Conservation (phyloP, 495 filamentous ascomycete genomes). For the Penicillium antarcticum region DNA sequence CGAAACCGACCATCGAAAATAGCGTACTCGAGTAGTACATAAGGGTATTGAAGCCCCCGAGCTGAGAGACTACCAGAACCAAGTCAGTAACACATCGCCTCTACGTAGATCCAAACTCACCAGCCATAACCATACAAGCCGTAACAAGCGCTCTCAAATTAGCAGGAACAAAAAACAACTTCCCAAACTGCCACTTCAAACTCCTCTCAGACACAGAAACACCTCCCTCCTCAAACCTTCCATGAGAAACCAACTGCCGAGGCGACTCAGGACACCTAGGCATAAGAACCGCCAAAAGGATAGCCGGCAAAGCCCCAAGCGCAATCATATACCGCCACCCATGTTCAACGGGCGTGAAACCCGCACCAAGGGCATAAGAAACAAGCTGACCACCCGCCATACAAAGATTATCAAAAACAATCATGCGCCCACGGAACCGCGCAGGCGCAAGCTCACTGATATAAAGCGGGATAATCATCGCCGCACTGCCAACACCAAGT, state of each 20-base stretch:
- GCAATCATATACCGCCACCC: slow-evolving; percentile 53
- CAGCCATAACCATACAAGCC: slow-evolving; percentile 42
- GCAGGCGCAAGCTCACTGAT: slow-evolving; percentile 50
- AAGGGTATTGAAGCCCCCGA: slow-evolving; percentile 45
- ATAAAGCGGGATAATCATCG: slow-evolving; percentile 47
- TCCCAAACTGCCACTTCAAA: no score
- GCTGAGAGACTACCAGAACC: slow-evolving; percentile 27
- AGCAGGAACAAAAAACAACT: slow-evolving; percentile 32
- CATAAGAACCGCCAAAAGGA: slow-evolving; percentile 37
- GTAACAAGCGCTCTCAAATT: slow-evolving; percentile 47
- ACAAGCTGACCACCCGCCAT: slow-evolving; percentile 53
- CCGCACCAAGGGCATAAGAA: slow-evolving; percentile 50
- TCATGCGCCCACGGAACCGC: slow-evolving; percentile 50
- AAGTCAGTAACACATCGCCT: no score
- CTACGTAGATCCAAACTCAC: no score
- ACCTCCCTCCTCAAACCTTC: slow-evolving; percentile 34
- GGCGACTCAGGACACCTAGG: slow-evolving; percentile 49
- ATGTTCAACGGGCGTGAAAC: slow-evolving; percentile 39
- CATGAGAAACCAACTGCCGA: slow-evolving; percentile 47
- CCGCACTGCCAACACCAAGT: slow-evolving; percentile 51
- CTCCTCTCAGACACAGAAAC: slow-evolving; percentile 11
- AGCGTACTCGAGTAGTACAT: slow-evolving; percentile 52
- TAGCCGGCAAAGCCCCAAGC: slow-evolving; percentile 44
- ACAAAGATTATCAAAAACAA: slow-evolving; percentile 53
- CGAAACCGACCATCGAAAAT: slow-evolving; percentile 51